Percentiles rank a stretch among this genome's conserved stretches.
Conservation (phyloP, 345 rosid genomes). For the Syzygium aromaticum region DNA sequence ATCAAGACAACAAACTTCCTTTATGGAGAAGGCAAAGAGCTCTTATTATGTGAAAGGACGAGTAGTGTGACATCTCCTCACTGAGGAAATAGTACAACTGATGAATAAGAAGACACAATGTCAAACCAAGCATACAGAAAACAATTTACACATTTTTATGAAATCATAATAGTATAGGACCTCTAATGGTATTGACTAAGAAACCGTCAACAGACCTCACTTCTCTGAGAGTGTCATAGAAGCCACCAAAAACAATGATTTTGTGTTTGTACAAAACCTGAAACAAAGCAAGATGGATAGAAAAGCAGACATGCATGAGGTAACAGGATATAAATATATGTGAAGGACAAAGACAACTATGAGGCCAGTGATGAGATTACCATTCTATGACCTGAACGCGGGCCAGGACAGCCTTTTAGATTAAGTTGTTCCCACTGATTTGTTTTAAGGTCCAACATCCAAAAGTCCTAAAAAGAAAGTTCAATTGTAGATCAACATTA, state of each 20-base stretch:
- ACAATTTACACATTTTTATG: neutral
- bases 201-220: slow-evolving; percentile 67
- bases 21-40: neutral
- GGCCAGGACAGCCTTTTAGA: slow-evolving; percentile 82
- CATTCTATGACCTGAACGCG: slow-evolving; percentile 98
- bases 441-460: slow-evolving; percentile 89
- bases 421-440: slow-evolving; percentile 95
- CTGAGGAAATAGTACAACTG: neutral
- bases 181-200: neutral
- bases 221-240: slow-evolving; percentile 97
- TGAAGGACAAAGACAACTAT: neutral
- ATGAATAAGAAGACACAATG: neutral
- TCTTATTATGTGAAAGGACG: neutral
- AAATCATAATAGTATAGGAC: neutral
- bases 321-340: neutral
- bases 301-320: neutral
- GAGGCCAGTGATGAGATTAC: slow-evolving; percentile 24
- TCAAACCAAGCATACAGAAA: neutral
- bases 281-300: neutral
- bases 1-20: neutral
- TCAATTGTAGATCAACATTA: neutral
- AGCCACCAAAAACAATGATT: slow-evolving; percentile 90
- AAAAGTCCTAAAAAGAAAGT: slow-evolving; percentile 52
- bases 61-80: neutral
- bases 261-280: slow-evolving; percentile 97